A percentile compares a stretch with the other conserved stretches of the same genome.
These are phyloP conservation scores for Aspergillus aculeatus DNA, from an alignment of 2,329 filamentous ascomycete species.

Conservation along the genomic window DNA sequence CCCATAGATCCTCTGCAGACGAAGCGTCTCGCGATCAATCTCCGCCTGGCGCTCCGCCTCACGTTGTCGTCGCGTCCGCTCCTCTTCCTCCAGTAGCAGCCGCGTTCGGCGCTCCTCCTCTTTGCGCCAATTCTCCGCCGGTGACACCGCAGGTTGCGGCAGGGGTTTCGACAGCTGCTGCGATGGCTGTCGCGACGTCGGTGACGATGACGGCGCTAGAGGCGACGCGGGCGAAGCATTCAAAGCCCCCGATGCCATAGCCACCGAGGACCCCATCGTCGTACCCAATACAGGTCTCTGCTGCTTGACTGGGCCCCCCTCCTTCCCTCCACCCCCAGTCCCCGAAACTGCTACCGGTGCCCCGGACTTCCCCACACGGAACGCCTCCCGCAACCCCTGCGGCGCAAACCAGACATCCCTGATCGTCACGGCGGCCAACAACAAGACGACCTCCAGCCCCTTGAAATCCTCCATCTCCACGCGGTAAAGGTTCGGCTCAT, in stretches of 20 bases:
- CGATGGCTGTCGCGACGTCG: not conserved
- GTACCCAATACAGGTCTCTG: not conserved
- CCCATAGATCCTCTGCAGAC: slow-evolving; percentile 62
- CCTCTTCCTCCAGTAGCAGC: slow-evolving; percentile 54
- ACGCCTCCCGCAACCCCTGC: slow-evolving; percentile 62
- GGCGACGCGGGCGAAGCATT: not conserved
- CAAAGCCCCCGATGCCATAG: slow-evolving; percentile 1
- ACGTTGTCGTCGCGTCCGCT: slow-evolving; percentile 48
- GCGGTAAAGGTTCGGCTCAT: slow-evolving; percentile 86
- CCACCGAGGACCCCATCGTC: not conserved
- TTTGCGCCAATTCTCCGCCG: not conserved
- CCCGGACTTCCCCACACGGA: slow-evolving; percentile 48
- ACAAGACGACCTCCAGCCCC: slow-evolving; percentile 79
- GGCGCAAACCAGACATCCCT: slow-evolving; percentile 63
- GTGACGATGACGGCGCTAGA: not conserved
- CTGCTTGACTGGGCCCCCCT: not conserved
- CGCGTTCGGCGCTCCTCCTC: slow-evolving; percentile 54
- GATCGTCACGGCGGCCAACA: slow-evolving; percentile 61
- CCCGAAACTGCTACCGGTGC: not conserved
- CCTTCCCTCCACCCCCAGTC: not conserved
- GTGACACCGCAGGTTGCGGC: slow-evolving; percentile 12
- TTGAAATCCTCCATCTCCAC: slow-evolving; percentile 94
- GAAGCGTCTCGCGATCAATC: slow-evolving; percentile 74
- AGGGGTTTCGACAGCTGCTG: not conserved
- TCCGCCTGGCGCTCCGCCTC: slow-evolving; percentile 53